Conservation (phyloP, 768 basidiomycete genomes). For the Trametes cubensis region DNA sequence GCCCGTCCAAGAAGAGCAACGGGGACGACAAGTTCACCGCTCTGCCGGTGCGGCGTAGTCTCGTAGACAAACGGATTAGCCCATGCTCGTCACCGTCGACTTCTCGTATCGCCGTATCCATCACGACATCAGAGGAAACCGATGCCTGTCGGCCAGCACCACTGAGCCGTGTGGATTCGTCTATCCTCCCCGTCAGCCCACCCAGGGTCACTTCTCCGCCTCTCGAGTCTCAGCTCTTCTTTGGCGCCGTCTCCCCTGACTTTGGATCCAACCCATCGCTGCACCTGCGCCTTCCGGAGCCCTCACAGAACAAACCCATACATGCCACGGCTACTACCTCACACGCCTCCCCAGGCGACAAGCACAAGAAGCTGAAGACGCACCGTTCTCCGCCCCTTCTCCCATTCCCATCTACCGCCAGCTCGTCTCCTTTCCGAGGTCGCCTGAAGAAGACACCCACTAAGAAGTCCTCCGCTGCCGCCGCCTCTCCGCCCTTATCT, state of each 20-base stretch:
- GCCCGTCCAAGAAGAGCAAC: conserved; percentile 8
- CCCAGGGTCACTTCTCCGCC: conserved; percentile 58
- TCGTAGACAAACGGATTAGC: conserved; percentile 35
- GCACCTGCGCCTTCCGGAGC: conserved; percentile 12
- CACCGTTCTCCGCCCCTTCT: conserved; percentile 27
- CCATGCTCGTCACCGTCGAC: conserved; percentile 20
- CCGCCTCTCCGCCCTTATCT: background rate
- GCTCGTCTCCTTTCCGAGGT: conserved; percentile 25
- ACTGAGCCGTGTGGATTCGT: conserved; percentile 36
- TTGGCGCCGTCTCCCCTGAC: conserved; percentile 33
- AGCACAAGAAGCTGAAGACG: conserved; percentile 26
- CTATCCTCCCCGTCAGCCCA: conserved; percentile 57
- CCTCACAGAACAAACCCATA: background rate
- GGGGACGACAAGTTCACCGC: conserved; percentile 45
- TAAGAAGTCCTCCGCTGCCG: background rate
- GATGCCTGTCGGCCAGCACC: background rate
- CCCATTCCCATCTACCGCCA: conserved; percentile 24
- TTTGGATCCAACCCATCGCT: conserved; percentile 25
- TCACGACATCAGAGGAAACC: background rate
- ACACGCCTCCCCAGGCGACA: background rate
- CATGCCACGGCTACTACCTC: background rate
- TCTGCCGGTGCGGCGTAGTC: conserved; percentile 39
- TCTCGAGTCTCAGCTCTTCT: conserved; percentile 58
- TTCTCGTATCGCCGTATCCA: conserved; percentile 19
- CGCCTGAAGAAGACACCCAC: conserved; percentile 27